Percentiles rank a stretch among this genome's conserved stretches.
These are phyloP conservation scores for Sclerotinia trifoliorum DNA, from an alignment of 2,329 filamentous ascomycete species.

Conservation along the genomic window DNA sequence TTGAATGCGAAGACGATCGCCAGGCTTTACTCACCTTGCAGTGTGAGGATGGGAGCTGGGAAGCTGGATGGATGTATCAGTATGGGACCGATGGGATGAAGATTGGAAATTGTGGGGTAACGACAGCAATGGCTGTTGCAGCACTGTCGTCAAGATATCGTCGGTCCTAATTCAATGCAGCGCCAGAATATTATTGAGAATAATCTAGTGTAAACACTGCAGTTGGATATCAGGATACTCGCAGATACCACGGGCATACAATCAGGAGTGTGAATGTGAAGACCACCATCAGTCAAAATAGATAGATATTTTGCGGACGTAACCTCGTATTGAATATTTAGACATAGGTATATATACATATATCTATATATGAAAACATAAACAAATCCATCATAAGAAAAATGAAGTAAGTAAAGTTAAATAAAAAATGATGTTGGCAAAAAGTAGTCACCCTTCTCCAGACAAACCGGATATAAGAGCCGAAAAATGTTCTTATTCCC, in stretches of 20 bases:
- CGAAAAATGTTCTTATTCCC: no score
- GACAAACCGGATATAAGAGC: background rate
- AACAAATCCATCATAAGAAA: no score
- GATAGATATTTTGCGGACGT: no score
- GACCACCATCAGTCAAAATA: no score
- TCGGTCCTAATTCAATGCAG: background rate
- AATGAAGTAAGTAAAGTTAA: no score
- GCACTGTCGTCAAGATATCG: background rate
- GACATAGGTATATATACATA: no score
- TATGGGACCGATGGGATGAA: background rate
- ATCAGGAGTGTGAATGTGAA: no score
- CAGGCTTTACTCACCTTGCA: background rate
- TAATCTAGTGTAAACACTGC: background rate
- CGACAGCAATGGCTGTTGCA: background rate
- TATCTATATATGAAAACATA: no score
- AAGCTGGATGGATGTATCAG: background rate
- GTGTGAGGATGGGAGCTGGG: background rate
- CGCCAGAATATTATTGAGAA: background rate
- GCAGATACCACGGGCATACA: no score
- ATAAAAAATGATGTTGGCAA: no score
- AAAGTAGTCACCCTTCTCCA: no score
- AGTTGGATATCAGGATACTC: background rate
- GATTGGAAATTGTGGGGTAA: background rate
- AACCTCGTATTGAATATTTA: no score
- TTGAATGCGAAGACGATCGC: background rate